Evolutionary conservation across 192 early-diverging fungal species (phyloP).

Genomic region (Dissophora ornata): DNA sequence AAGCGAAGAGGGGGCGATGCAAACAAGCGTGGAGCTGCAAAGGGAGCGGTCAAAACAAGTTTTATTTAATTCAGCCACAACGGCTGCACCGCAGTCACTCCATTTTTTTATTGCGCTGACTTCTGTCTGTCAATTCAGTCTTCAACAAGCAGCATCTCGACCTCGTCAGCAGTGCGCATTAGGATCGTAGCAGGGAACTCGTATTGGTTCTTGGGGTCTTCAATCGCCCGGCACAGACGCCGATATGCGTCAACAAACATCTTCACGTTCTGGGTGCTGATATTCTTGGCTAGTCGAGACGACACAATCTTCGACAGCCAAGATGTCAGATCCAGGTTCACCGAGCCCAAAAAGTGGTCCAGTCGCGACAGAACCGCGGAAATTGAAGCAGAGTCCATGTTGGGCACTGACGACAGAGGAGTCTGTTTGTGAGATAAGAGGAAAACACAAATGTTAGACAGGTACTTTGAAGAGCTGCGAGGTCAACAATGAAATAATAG

Average conservation of each 20-base stretch:
- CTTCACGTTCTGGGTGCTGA: slow-evolving; percentile 63
- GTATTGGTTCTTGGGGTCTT: slow-evolving; percentile 70
- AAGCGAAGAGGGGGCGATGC: neutral
- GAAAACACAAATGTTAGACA: too few species aligned
- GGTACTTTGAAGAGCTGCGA: too few species aligned
- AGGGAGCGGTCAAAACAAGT: too few species aligned
- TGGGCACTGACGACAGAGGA: slow-evolving; percentile 65
- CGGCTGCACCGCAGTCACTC: neutral
- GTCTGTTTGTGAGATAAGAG: too few species aligned
- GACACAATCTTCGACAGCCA: slow-evolving; percentile 61
- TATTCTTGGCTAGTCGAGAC: slow-evolving; percentile 59
- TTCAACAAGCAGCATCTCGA: slow-evolving; percentile 72
- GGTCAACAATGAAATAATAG: too few species aligned
- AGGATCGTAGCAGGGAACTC: slow-evolving; percentile 73
- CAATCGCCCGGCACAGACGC: slow-evolving; percentile 62
- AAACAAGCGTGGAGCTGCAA: neutral
- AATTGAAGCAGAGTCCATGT: slow-evolving; percentile 65
- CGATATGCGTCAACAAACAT: slow-evolving; percentile 74
- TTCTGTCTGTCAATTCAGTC: slow-evolving; percentile 22
- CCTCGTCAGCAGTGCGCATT: slow-evolving; percentile 74
- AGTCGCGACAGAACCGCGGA: slow-evolving; percentile 65
- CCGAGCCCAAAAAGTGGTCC: slow-evolving; percentile 74
- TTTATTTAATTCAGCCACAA: too few species aligned
- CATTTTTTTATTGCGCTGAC: neutral
- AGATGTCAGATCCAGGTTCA: slow-evolving; percentile 66